Evolutionary conservation across 1,284 basidiomycete species (phyloP), one percentile per base, ranked within the genome.

Genomic region (Ceratobasidium sp.): DNA sequence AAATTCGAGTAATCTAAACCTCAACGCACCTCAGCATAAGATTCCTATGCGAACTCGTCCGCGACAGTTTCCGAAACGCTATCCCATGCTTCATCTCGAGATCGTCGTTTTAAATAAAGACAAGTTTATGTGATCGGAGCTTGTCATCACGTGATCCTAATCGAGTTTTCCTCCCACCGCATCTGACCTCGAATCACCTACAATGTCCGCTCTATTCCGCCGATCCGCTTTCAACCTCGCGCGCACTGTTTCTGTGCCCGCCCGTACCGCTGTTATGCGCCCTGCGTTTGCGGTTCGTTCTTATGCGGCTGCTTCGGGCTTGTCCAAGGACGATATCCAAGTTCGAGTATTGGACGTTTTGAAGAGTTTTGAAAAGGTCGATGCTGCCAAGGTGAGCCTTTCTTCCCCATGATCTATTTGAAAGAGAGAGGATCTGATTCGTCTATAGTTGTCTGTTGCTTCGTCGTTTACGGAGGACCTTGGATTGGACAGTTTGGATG

Each of bases 301-400:
- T 74, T 98, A 90, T 81, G 91, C 95, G 29, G 86, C 90, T 29
- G 85, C 87, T 13, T 84, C 89, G 30, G 87, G 85, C 42, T 83
- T 95, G 69, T 84, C 87, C 71, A 86, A 85, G 78, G 87, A 90
- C 52, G 84, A 84, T 76, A 93, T 99, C 76, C 85, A 91, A 76
- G 77, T 83, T 74, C 87, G 97, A 75, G 86, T 99, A 64, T 77
- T 95, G 72, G 89, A 95, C 70, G 91, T 98, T 58, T 81, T 99
- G 77, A 92, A 93, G 80, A 88, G 89, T 30, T 98, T 98, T 77
- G 97, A 99, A 80, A 98, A 98, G 82, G 92, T 98, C 67, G 87
- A 97, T 79, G 80, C 81, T 21, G 78, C 82, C 70, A 97, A 98
- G 85, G 95, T 95, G 71, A 62, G 81, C 70, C n/a, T 7, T 21